Conservation (phyloP, 345 rosid genomes). For the Salix purpurea region DNA sequence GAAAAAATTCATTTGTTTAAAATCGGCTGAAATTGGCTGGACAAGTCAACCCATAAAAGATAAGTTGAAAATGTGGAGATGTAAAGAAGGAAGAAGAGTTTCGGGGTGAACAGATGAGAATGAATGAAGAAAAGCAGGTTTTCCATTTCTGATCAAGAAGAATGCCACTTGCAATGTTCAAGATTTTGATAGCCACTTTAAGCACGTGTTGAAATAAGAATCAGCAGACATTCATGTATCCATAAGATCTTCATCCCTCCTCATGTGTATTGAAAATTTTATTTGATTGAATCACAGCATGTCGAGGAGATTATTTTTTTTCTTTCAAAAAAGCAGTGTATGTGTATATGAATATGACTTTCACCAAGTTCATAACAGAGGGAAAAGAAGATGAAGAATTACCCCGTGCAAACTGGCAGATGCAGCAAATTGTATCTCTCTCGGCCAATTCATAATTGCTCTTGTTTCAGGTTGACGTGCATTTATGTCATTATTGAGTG, state of each 20-base stretch:
- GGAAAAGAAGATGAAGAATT: constrained; percentile 11
- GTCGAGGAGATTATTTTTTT: neutral
- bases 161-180: neutral
- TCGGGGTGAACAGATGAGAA: neutral
- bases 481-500: constrained; percentile 53
- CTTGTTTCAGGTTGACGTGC: constrained; percentile 80
- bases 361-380: constrained; percentile 8
- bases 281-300: too few relatives aligned
- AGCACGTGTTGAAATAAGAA: neutral
- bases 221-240: neutral
- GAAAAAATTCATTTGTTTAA: neutral
- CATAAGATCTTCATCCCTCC: too few relatives aligned
- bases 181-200: neutral
- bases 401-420: constrained; percentile 98
- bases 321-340: neutral
- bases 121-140: neutral
- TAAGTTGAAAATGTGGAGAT: neutral
- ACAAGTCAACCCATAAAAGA: neutral
- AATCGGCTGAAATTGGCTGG: neutral
- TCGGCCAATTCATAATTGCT: constrained; percentile 84
- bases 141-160: neutral
- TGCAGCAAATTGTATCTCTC: constrained; percentile 65
- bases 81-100: neutral
- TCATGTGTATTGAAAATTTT: too few relatives aligned
- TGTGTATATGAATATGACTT: neutral